Evolutionary conservation across 1,284 basidiomycete genomes (phyloP), one percentile per base, ranked within the genome.

Genomic region (Leucoagaricus sp.): DNA sequence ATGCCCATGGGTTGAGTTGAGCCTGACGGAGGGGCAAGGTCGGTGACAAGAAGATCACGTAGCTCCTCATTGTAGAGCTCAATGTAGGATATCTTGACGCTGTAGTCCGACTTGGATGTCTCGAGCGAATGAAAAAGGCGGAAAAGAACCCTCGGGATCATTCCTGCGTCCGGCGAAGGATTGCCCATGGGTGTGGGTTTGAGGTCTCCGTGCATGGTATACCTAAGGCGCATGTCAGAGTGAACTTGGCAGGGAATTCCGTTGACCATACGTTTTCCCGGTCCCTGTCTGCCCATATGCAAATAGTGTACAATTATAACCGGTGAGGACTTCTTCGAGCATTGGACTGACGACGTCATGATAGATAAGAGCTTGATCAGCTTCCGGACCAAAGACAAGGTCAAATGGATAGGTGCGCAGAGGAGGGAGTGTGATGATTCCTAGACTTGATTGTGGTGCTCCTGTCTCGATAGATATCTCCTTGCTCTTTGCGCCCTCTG

Each of bases 11-110:
- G 87, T 60, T 91, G 87, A 10, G 76, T 76, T 47, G 78, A 79
- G 40, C 81, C 84, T 8, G 72, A 70, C 21, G 89, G 84, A 26
- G 86, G 77, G 33, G 85, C 70, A 62, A 92, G 75, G 21, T 96
- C 90, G 60, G 78, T 77, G 2, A 91, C 84, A 31, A 97, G 85
- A 29, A 98, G 82, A 69, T 98, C 96, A 28, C 96, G 90, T n/a
- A 99, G 83, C 70, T 99, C 96, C 74, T 99, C 97, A 69, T 99
- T 99, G 75, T 99, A 99, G n/a, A 99, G 82, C 69, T 99, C 97
- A 55, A 99, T 83, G 69, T 90, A 98, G 0, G 94, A 96, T 55
- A 97, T 86, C 67, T 94, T 95, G 69, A 99, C 95, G 62, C 92
- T 91, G 69, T 89, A 99, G 67, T 99, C 97, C 26, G 85, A 72